Conservation (phyloP, 2,329 filamentous ascomycete genomes). For the Fusarium anguioides region DNA sequence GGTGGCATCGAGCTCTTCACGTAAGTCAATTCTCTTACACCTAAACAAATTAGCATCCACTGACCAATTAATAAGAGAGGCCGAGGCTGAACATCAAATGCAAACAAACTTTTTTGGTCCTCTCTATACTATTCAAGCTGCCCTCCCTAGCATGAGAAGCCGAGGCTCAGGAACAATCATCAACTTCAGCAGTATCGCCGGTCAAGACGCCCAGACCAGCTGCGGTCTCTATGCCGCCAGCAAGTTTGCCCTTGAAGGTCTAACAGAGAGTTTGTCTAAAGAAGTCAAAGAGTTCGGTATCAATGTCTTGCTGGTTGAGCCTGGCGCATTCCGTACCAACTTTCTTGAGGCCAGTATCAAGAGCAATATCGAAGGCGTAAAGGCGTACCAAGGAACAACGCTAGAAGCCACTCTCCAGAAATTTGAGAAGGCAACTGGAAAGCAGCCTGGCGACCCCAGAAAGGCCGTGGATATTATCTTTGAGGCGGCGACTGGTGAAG, state of each 20-base stretch:
- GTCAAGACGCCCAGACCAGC: conserved; percentile 52
- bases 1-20: conserved; percentile 44
- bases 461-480: conserved; percentile 53
- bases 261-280: conserved; percentile 55
- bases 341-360: conserved; percentile 50
- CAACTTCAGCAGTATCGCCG: conserved; percentile 60
- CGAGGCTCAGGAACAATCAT: conserved; percentile 56
- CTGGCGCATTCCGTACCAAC: conserved; percentile 62
- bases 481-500: conserved; percentile 50
- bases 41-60: not conserved
- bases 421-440: conserved; percentile 45
- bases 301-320: conserved; percentile 58
- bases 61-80: conserved; percentile 42
- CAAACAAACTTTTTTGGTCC: conserved; percentile 62
- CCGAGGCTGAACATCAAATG: conserved; percentile 56
- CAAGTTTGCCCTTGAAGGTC: conserved; percentile 57
- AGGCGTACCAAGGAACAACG: conserved; percentile 46
- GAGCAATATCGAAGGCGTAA: conserved; percentile 33
- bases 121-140: conserved; percentile 59
- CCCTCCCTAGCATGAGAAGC: conserved; percentile 59
- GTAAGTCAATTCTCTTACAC: conserved; percentile 9
- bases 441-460: conserved; percentile 55
- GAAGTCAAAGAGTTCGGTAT: conserved; percentile 60
- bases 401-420: conserved; percentile 41
- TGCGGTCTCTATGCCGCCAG: conserved; percentile 58